These are phyloP conservation scores for Colletotrichum brevisporum DNA, from an alignment of 2,329 filamentous ascomycete genomes.

Conservation along the genomic window DNA sequence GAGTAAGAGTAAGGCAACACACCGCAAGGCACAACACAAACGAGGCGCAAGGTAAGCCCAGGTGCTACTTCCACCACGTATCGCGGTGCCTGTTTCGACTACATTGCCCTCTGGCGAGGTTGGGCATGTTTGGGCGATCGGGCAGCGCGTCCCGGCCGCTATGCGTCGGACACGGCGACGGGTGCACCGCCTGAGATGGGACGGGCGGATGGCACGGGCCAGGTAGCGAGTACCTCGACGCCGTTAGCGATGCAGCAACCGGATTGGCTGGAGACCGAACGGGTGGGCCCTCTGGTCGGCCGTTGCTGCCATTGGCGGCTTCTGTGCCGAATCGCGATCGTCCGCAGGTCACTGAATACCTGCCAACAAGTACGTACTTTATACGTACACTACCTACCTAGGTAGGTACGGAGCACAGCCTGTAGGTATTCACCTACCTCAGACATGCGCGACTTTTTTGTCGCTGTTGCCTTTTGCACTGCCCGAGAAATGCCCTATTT, in stretches of 20 bases:
- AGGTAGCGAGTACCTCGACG: conserved; percentile 4
- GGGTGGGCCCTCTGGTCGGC: conserved; percentile 18
- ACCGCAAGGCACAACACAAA: neutral
- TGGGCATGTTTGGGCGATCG: conserved; percentile 33
- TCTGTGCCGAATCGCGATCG: conserved; percentile 30
- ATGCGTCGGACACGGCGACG: conserved; percentile 13
- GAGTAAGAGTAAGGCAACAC: neutral
- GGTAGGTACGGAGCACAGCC: no score
- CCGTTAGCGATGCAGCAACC: neutral
- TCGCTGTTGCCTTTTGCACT: conserved; percentile 13
- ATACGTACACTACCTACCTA: no score
- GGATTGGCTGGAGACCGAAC: neutral
- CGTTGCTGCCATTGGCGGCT: no score
- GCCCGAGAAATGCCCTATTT: conserved; percentile 17
- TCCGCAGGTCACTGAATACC: neutral
- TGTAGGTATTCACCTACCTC: neutral
- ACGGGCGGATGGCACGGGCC: neutral
- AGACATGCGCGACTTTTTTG: neutral
- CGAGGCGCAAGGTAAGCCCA: neutral
- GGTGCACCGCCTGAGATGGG: conserved; percentile 1
- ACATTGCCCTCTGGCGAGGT: conserved; percentile 21
- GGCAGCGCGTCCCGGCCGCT: conserved; percentile 19
- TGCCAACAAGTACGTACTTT: no score
- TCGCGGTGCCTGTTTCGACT: conserved; percentile 30
- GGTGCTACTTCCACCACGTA: neutral